Evolutionary conservation across 1,139 yeast genomes (phyloP), one percentile per base, ranked within the genome.

Genomic region (Magnusiomyces suaveolens): DNA sequence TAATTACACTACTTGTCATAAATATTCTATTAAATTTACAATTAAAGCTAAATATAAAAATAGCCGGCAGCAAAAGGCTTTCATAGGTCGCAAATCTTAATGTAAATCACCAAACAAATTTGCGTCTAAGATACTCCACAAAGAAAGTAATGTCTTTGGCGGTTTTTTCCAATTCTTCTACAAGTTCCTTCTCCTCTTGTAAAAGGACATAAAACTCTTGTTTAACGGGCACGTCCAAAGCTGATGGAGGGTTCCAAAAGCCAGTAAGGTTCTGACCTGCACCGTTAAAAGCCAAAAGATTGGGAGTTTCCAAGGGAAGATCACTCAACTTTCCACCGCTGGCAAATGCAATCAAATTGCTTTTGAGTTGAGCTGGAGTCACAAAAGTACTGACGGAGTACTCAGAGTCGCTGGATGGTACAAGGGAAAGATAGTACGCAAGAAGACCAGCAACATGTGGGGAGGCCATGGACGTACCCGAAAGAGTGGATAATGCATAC

Each of bases 391-490:
- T 75, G 60, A 79, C 74, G 67, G 78, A 79, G 66, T 75, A 87
- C 70, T 83, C 87, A 49, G 96, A 88, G 59, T 79, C 84, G 33
- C 85, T 72, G 54, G 82, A 86, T 62, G 98, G 98, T 74, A 87
- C 94, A 71, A 92, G 82, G 24, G 97, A 87, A 64, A 92, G 76
- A 74, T 81, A 90, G 79, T 92, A 92, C 2, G 97, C 69, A 58
- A 74, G 64, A 70, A 92, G 78, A 63, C 98, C 98, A 59, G 89
- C 85, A 69, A 92, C 85, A 69, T 92, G 97, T 54, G 98, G 98
- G 49, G 97, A 87, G 39, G 98, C 98, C 98, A 92, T 92, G 23
- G 98, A 92, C 23, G 98, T 92, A 74, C 98, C 98, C 44, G 97
- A 88, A 72, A 92, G 79, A 53, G 92, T 82, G 58, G 96, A 95